These are phyloP conservation scores for Pseudogymnoascus sp. DNA, from an alignment of 2,329 filamentous ascomycete genomes.

Conservation along the genomic window DNA sequence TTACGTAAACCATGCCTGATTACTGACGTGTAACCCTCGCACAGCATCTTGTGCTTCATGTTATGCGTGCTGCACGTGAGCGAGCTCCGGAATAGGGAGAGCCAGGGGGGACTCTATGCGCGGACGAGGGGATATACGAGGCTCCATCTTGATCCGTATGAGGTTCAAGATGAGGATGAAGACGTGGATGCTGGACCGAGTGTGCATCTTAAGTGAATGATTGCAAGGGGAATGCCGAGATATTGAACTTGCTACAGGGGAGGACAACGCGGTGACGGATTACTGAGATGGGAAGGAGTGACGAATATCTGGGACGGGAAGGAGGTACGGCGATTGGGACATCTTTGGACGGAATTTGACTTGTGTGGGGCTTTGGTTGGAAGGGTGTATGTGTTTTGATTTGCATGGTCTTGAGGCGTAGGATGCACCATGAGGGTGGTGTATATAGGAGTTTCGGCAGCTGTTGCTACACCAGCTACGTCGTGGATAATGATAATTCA, in stretches of 20 bases:
- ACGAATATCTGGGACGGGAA: neutral
- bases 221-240: neutral
- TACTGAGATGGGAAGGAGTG: neutral
- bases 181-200: neutral
- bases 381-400: neutral
- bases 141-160: neutral
- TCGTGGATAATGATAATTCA: neutral
- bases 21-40: neutral
- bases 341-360: neutral
- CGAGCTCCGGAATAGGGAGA: neutral
- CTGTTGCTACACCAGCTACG: neutral
- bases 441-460: neutral
- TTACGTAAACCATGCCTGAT: neutral
- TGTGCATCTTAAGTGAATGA: neutral
- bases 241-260: neutral
- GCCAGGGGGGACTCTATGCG: neutral
- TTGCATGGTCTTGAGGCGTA: neutral
- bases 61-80: neutral
- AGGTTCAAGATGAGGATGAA: constrained; percentile 4
- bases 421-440: neutral
- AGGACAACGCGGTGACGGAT: neutral
- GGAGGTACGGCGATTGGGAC: neutral
- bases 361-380: neutral
- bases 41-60: constrained; percentile 3
- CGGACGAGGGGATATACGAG: constrained; percentile 1